A percentile compares a stretch with the other conserved stretches of the same genome.
These are phyloP conservation scores for Casuarina equisetifolia DNA, from an alignment of 306 rosid species.

Conservation along the genomic window DNA sequence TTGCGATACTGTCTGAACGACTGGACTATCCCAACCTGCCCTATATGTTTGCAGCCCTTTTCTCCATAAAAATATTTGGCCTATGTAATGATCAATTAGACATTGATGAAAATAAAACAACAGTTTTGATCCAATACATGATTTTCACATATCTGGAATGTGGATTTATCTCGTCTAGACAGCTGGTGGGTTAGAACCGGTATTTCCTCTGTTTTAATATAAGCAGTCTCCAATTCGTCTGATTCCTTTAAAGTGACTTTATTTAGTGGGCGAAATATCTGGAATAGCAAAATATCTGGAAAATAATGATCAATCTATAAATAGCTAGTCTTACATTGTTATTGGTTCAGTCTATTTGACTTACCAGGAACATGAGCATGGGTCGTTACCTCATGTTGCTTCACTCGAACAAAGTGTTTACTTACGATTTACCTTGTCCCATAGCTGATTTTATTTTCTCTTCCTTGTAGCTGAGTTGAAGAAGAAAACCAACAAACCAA, in stretches of 20 bases:
- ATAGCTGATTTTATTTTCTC: constrained; percentile 28
- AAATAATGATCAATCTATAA: not conserved
- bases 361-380: not conserved
- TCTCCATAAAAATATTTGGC: not conserved
- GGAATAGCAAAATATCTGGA: not conserved
- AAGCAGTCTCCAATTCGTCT: not conserved
- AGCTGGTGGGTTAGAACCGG: not conserved
- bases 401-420: not conserved
- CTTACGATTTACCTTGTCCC: not conserved
- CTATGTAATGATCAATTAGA: not conserved
- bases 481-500: constrained; percentile 72
- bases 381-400: not conserved
- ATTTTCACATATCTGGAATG: not conserved
- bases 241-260: not conserved
- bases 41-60: not conserved
- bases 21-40: not conserved
- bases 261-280: not conserved
- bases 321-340: not conserved
- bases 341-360: not conserved
- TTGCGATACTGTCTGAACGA: not conserved
- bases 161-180: not conserved
- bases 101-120: not conserved
- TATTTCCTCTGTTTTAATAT: not conserved
- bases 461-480: constrained; percentile 74
- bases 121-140: not conserved